These are phyloP conservation scores for Apiospora saccharicola DNA, from an alignment of 2,329 filamentous ascomycete genomes.

Conservation along the genomic window DNA sequence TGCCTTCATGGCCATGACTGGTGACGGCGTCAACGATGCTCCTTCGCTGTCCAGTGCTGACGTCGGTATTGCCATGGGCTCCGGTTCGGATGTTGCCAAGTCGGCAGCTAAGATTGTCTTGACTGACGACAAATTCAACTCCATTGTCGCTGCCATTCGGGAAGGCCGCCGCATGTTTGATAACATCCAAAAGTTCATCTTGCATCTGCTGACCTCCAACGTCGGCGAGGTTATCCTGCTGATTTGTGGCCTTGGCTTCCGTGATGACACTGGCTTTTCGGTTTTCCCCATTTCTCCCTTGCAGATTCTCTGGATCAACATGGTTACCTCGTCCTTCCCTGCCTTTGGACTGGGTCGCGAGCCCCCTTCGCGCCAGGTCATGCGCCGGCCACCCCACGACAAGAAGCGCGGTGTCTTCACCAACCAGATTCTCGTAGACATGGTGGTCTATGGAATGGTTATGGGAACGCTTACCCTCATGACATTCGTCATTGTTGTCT, in stretches of 20 bases:
- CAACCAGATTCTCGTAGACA: slow-evolving; percentile 78
- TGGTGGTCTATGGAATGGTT: slow-evolving; percentile 79
- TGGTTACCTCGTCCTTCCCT: slow-evolving; percentile 87
- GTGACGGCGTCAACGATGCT: slow-evolving; percentile 87
- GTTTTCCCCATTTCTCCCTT: slow-evolving; percentile 88
- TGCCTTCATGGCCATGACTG: slow-evolving; percentile 85
- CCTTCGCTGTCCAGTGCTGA: slow-evolving; percentile 82
- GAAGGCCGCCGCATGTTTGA: slow-evolving; percentile 87
- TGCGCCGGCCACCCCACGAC: slow-evolving; percentile 80
- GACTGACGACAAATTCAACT: slow-evolving; percentile 88
- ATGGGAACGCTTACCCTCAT: slow-evolving; percentile 74
- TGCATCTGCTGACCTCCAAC: slow-evolving; percentile 82
- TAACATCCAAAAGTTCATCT: slow-evolving; percentile 88
- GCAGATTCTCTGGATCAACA: slow-evolving; percentile 93
- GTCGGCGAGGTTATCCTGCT: slow-evolving; percentile 84
- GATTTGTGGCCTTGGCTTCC: slow-evolving; percentile 82
- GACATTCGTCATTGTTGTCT: slow-evolving; percentile 71
- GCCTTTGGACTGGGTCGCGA: slow-evolving; percentile 90
- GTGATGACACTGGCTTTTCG: slow-evolving; percentile 73
- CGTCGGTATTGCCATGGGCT: slow-evolving; percentile 91
- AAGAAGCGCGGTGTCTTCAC: slow-evolving; percentile 76
- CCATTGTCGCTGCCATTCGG: slow-evolving; percentile 82
- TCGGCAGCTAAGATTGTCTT: slow-evolving; percentile 83
- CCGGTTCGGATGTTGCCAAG: slow-evolving; percentile 86
- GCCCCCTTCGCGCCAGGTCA: slow-evolving; percentile 76